Conservation (phyloP, 345 rosid genomes). For the Crucihimalaya himalaica region DNA sequence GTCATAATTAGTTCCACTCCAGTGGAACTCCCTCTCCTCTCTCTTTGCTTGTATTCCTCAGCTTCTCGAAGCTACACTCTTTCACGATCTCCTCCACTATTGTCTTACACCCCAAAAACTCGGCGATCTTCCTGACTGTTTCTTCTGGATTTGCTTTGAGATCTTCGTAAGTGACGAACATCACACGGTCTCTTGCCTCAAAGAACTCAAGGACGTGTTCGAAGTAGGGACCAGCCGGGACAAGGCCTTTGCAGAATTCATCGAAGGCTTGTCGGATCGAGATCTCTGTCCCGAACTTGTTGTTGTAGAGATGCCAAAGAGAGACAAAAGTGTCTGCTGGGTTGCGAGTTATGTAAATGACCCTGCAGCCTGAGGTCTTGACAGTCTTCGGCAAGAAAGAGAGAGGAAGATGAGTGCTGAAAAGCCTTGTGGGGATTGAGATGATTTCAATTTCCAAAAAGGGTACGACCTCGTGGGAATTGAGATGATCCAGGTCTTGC, state of each 20-base stretch:
- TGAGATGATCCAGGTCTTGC: constrained; percentile 4
- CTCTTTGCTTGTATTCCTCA: constrained; percentile 41
- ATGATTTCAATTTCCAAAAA: too few species aligned
- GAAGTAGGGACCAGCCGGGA: constrained; percentile 41
- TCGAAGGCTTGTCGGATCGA: constrained; percentile 41
- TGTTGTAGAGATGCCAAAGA: constrained; percentile 38
- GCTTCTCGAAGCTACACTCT: constrained; percentile 47
- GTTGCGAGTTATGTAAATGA: constrained; percentile 38
- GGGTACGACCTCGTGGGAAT: constrained; percentile 37
- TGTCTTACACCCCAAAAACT: constrained; percentile 45
- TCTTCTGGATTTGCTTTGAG: constrained; percentile 35
- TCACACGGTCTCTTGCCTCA: constrained; percentile 37
- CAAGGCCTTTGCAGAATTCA: constrained; percentile 42
- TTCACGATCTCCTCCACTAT: constrained; percentile 28
- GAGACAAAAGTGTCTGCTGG: constrained; percentile 42
- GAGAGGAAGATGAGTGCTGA: constrained; percentile 40
- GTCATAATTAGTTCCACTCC: constrained; percentile 27
- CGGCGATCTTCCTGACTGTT: constrained; percentile 39
- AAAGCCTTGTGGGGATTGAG: constrained; percentile 34
- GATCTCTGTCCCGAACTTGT: constrained; percentile 34
- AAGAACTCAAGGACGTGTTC: constrained; percentile 46
- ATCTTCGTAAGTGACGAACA: constrained; percentile 47
- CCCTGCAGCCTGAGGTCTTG: constrained; percentile 32
- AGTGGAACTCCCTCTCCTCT: constrained; percentile 28
- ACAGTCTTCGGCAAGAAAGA: constrained; percentile 29